Percentiles rank a stretch among this genome's conserved stretches.
Evolutionary conservation across 495 filamentous ascomycete species (phyloP).

Genomic region (Aspergillus kassunensis): DNA sequence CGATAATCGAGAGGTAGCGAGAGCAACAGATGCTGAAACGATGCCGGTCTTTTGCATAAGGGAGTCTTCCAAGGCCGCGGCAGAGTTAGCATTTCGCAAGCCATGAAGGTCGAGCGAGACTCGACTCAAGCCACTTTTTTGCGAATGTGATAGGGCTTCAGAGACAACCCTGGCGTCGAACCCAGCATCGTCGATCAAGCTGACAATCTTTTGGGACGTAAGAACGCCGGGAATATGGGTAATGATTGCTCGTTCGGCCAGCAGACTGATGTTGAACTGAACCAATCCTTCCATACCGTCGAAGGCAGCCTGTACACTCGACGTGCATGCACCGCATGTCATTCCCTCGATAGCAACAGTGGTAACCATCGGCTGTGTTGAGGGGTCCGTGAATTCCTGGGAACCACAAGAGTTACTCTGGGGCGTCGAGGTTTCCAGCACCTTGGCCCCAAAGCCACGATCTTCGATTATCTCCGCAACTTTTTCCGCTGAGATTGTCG

Average conservation of each 20-base stretch:
- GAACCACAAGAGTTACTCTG: constrained; percentile 12
- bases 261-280: constrained; percentile 87
- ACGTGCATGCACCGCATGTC: constrained; percentile 96
- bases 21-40: constrained; percentile 63
- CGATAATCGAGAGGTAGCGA: constrained; percentile 61
- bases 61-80: constrained; percentile 64
- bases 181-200: constrained; percentile 66
- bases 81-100: constrained; percentile 62
- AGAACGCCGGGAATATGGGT: constrained; percentile 72
- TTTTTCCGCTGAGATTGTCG: constrained; percentile 58
- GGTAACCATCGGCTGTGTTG: constrained; percentile 54
- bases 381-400: constrained; percentile 35
- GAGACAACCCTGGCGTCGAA: constrained; percentile 78
- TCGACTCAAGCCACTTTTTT: constrained; percentile 35
- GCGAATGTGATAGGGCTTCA: constrained; percentile 30
- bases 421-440: constrained; percentile 51
- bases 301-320: constrained; percentile 83
- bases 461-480: constrained; percentile 90
- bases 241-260: constrained; percentile 88
- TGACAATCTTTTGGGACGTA: constrained; percentile 63
- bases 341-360: constrained; percentile 88
- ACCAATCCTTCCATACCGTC: constrained; percentile 69
- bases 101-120: constrained; percentile 83
- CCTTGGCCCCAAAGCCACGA: constrained; percentile 82
- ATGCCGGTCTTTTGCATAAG: constrained; percentile 67